Conservation (phyloP, 768 basidiomycete genomes). For the Amanita polypyramis region DNA sequence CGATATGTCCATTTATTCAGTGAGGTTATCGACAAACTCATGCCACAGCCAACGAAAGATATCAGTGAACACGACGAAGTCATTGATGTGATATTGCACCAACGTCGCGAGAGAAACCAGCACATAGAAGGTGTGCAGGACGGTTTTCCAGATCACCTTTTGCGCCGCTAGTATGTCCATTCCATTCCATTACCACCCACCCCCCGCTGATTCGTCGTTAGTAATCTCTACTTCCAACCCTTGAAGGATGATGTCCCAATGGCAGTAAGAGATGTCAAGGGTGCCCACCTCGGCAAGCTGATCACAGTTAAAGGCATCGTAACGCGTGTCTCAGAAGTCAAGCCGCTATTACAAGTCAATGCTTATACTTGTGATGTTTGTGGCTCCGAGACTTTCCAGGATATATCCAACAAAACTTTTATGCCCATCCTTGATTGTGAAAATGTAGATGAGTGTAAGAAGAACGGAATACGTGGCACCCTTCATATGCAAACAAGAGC, state of each 20-base stretch:
- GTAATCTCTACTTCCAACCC: conserved; percentile 92
- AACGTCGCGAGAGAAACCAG: conserved; percentile 81
- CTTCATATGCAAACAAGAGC: conserved; percentile 98
- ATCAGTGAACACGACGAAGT: conserved; percentile 90
- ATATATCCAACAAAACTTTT: conserved; percentile 88
- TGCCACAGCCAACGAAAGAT: conserved; percentile 84
- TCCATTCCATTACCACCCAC: background rate
- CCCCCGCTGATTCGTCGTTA: conserved; percentile 25
- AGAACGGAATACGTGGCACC: conserved; percentile 80
- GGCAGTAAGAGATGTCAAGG: conserved; percentile 88
- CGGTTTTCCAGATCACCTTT: conserved; percentile 82
- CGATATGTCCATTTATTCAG: conserved; percentile 87
- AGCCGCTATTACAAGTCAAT: conserved; percentile 92
- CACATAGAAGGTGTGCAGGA: conserved; percentile 64
- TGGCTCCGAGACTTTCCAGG: conserved; percentile 97
- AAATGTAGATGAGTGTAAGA: conserved; percentile 76
- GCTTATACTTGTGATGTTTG: conserved; percentile 98
- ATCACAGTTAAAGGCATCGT: conserved; percentile 98
- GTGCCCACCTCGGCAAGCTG: conserved; percentile 76
- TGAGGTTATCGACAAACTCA: conserved; percentile 81
- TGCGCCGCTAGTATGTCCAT: conserved; percentile 84
- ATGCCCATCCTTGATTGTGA: conserved; percentile 83
- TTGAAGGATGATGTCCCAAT: conserved; percentile 64
- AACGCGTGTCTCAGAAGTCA: conserved; percentile 97
- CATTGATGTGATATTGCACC: conserved; percentile 93